Conservation (phyloP, 225 moss, liverwort and hornwort genomes). For the Marchantia polymorpha region DNA sequence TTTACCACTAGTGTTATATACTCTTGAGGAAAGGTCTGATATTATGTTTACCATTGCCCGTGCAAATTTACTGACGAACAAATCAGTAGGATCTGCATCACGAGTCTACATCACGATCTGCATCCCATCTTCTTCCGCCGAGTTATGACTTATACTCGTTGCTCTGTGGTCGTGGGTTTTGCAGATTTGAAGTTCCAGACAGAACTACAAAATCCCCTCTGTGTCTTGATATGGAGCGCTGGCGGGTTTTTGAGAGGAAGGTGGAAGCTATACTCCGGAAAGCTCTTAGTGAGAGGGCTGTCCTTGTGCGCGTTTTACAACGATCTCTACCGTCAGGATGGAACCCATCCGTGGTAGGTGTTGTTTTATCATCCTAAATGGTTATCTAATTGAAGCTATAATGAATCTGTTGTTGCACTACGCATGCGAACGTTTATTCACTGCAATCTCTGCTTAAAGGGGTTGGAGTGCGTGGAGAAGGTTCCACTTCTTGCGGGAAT, state of each 20-base stretch:
- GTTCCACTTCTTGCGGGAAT: conserved; percentile 62
- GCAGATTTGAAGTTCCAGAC: conserved; percentile 37
- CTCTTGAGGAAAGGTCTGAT: background rate
- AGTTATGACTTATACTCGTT: background rate
- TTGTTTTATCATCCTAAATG: background rate
- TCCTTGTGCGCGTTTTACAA: conserved; percentile 56
- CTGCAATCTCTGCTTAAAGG: conserved; percentile 16
- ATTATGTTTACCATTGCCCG: background rate
- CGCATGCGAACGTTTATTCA: background rate
- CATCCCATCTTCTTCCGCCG: background rate
- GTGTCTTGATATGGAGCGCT: conserved; percentile 66
- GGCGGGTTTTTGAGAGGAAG: conserved; percentile 50
- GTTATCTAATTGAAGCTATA: background rate
- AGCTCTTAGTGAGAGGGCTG: conserved; percentile 72
- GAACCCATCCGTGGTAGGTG: conserved; percentile 37
- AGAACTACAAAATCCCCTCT: conserved; percentile 22
- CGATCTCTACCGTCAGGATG: conserved; percentile 56
- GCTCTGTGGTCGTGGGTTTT: background rate
- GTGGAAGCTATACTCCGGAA: conserved; percentile 56
- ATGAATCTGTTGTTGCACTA: background rate
- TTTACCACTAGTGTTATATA: background rate
- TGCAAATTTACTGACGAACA: no score
- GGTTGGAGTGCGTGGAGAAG: conserved; percentile 44
- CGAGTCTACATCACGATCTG: background rate
- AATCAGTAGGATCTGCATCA: background rate